Evolutionary conservation across 768 basidiomycete species (phyloP), one percentile per base, ranked within the genome.

Genomic region (Mrakia blollopis): DNA sequence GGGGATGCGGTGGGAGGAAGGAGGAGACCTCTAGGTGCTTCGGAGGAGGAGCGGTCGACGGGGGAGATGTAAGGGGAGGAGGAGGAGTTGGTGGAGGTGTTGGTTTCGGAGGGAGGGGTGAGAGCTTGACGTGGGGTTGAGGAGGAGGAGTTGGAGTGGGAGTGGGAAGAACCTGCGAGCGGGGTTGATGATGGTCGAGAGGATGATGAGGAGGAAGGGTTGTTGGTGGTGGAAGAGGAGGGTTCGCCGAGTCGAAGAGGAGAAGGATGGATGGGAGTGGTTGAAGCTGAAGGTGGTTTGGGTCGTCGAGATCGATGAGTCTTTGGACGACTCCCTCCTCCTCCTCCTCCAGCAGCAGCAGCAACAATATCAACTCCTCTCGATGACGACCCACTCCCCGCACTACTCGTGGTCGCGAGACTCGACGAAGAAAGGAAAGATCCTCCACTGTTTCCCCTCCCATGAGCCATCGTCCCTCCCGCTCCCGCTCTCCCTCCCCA

Each of bases 281-380:
- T 70, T 74, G 68, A 74, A 37, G 83, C 83, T 18, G 85, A 82
- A 28, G 85, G 83, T 72, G 85, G 86, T 78, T 87, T 86, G 78
- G 85, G 84, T 32, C 90, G 87, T 72, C 88, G 88, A 39, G 87
- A 86, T 61, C 91, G 88, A 81, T 89, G 91, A 44, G 87, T 85
- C 70, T 89, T 88, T 2, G 47, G 9, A 61, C 81, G 79, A 30
- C 82, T 39, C 87, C 87, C 39, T 86, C 85, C 41, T 87, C 82
- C 69, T 74, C 18, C 72, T 44, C 54, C n/a, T 50, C 39, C 28
- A 47, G 37, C 39, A 21, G 37, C 63, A 65, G 4, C 32, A 37
- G 41, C 21, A 37, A 16, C 32, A 11, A 23, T 21, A 9, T 23
- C 61, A 30, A 16, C 62, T 74, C 73, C 62, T 35, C 16, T 41